These are phyloP conservation scores for Trichoderma oligosporum DNA, from an alignment of 2,329 filamentous ascomycete genomes.

Conservation along the genomic window DNA sequence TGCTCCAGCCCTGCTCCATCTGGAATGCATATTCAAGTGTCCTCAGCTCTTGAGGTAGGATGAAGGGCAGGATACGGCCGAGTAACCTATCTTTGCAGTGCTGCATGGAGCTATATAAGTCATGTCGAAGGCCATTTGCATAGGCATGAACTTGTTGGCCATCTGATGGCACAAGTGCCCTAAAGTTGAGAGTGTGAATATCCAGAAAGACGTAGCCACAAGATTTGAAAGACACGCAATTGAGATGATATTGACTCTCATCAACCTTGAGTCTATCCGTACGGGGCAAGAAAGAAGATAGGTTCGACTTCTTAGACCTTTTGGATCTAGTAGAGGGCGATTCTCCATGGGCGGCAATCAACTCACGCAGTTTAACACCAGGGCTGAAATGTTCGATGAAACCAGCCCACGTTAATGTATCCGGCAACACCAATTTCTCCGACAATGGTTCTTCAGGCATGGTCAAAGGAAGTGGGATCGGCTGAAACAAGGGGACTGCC, in stretches of 20 bases:
- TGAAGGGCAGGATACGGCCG: constrained; percentile 32
- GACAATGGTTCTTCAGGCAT: background rate
- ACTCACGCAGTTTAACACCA: constrained; percentile 28
- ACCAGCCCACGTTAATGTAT: constrained; percentile 39
- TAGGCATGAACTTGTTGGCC: background rate
- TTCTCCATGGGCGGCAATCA: background rate
- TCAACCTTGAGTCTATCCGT: constrained; percentile 25
- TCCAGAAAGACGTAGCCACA: constrained; percentile 57
- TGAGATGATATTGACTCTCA: constrained; percentile 31
- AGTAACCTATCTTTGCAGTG: constrained; percentile 35
- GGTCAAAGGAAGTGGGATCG: background rate
- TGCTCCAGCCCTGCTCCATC: constrained; percentile 38
- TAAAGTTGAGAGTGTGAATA: constrained; percentile 34
- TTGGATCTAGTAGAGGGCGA: no score
- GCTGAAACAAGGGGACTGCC: background rate
- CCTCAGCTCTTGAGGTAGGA: constrained; percentile 30
- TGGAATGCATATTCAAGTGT: constrained; percentile 33
- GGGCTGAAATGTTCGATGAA: constrained; percentile 43
- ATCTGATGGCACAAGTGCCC: constrained; percentile 30
- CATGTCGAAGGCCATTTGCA: constrained; percentile 19
- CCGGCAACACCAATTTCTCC: constrained; percentile 22
- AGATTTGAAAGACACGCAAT: constrained; percentile 51
- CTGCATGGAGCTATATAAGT: constrained; percentile 34
- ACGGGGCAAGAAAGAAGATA: constrained; percentile 1
- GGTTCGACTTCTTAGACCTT: background rate